These are phyloP conservation scores for Saccharomycopsis fibuligera DNA, from an alignment of 805 yeast genomes.

Conservation along the genomic window DNA sequence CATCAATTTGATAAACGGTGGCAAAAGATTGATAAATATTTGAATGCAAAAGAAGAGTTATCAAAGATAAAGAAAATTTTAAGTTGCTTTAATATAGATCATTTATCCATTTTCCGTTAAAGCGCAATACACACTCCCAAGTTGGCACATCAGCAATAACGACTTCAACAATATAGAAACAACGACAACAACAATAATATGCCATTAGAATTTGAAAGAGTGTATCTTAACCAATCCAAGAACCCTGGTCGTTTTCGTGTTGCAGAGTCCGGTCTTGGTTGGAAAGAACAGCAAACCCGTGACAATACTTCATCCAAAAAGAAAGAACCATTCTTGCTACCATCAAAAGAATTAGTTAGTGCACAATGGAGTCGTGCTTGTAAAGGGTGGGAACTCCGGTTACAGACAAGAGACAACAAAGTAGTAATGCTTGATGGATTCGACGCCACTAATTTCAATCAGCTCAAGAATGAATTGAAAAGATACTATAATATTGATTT, in stretches of 20 bases:
- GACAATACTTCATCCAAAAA: constrained; percentile 42
- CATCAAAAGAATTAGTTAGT: constrained; percentile 76
- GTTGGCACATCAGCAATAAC: too few relatives aligned
- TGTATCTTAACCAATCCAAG: constrained; percentile 82
- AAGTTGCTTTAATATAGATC: too few relatives aligned
- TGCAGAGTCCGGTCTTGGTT: constrained; percentile 95
- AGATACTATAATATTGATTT: constrained; percentile 65
- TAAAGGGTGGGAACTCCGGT: constrained; percentile 81
- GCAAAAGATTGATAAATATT: too few relatives aligned
- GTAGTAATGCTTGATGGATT: constrained; percentile 89
- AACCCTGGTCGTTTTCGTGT: constrained; percentile 85
- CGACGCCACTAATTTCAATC: constrained; percentile 73
- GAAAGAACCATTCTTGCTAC: constrained; percentile 75
- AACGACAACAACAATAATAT: not conserved
- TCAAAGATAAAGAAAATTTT: too few relatives aligned
- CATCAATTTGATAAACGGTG: too few relatives aligned
- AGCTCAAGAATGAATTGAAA: constrained; percentile 77
- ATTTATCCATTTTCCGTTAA: too few relatives aligned
- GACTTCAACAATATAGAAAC: not conserved
- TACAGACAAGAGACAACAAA: constrained; percentile 84
- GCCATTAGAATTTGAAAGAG: constrained; percentile 88
- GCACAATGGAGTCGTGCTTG: constrained; percentile 92
- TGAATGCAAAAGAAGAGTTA: too few relatives aligned
- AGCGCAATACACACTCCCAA: too few relatives aligned
- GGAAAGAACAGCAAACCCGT: constrained; percentile 66